A percentile compares a stretch with the other conserved stretches of the same genome.
Evolutionary conservation across 495 filamentous ascomycete species (phyloP).

Genomic region (Penicillium subrubescens): DNA sequence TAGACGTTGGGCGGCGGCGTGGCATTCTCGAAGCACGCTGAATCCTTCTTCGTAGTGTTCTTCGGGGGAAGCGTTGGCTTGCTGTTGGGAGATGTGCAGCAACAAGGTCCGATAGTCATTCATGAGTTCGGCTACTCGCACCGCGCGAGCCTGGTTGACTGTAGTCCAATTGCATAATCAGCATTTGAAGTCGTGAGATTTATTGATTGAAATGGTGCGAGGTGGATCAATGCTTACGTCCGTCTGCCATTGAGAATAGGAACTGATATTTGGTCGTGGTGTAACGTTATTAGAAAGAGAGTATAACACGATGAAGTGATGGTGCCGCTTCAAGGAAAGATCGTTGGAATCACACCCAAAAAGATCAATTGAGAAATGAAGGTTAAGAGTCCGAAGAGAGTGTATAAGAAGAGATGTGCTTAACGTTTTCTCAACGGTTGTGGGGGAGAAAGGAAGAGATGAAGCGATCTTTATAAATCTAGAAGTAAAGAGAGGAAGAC

Average conservation of each 20-base stretch:
- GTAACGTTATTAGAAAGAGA: conserved; percentile 16
- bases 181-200: conserved; percentile 1
- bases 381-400: conserved; percentile 5
- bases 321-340: background rate
- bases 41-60: conserved; percentile 82
- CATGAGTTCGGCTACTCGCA: conserved; percentile 81
- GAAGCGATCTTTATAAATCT: conserved; percentile 24
- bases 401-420: conserved; percentile 11
- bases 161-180: conserved; percentile 15
- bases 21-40: conserved; percentile 72
- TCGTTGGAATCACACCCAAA: conserved; percentile 12
- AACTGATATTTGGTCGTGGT: background rate
- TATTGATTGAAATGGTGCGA: background rate
- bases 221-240: conserved; percentile 48
- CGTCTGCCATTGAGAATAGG: conserved; percentile 58
- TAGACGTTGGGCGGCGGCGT: conserved; percentile 72
- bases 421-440: conserved; percentile 4
- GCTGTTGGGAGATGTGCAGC: conserved; percentile 73
- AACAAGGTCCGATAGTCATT: conserved; percentile 83
- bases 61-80: conserved; percentile 56
- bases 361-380: conserved; percentile 12
- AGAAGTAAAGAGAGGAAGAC: background rate
- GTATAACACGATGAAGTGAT: background rate
- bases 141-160: conserved; percentile 85
- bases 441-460: conserved; percentile 1